Conservation (phyloP, 1,139 yeast genomes). For the Wickerhamomyces sp. region DNA sequence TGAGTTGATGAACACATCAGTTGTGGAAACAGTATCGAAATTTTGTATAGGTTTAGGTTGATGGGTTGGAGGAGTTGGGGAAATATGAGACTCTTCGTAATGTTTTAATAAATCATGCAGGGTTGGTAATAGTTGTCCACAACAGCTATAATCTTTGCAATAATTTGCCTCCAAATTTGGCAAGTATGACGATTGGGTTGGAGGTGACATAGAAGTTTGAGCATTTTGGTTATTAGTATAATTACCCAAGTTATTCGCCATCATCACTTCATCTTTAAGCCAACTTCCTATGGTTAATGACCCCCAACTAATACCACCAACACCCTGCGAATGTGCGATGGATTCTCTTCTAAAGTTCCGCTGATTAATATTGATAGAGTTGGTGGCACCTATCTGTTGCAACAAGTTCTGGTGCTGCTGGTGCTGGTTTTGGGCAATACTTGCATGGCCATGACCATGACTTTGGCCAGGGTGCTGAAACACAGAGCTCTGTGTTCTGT, state of each 20-base stretch:
- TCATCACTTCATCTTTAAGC: conserved; percentile 85
- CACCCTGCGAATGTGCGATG: conserved; percentile 93
- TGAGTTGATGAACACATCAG: conserved; percentile 23
- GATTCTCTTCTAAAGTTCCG: conserved; percentile 70
- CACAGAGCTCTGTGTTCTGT: too few species aligned
- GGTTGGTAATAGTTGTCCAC: conserved; percentile 90
- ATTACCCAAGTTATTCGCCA: conserved; percentile 27
- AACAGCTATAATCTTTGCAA: conserved; percentile 94
- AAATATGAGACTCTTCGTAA: conserved; percentile 93
- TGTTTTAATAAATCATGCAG: conserved; percentile 90
- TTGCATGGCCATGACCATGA: neutral
- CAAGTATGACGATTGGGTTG: conserved; percentile 68
- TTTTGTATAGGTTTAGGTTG: conserved; percentile 36
- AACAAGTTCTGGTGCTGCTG: conserved; percentile 5
- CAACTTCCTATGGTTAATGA: conserved; percentile 92
- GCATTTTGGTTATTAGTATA: conserved; percentile 18
- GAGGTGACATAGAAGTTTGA: conserved; percentile 48
- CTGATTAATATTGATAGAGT: conserved; percentile 34
- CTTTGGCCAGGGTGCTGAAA: too few species aligned
- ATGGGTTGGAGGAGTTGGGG: conserved; percentile 59
- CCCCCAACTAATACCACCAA: conserved; percentile 99
- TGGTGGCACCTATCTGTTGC: conserved; percentile 10
- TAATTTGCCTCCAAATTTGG: conserved; percentile 94
- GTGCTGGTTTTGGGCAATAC: too few species aligned
- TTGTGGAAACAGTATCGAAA: conserved; percentile 41